Percentiles rank a stretch among this genome's conserved stretches.
These are phyloP conservation scores for Venturia effusa DNA, from an alignment of 2,329 filamentous ascomycete genomes.

Conservation along the genomic window DNA sequence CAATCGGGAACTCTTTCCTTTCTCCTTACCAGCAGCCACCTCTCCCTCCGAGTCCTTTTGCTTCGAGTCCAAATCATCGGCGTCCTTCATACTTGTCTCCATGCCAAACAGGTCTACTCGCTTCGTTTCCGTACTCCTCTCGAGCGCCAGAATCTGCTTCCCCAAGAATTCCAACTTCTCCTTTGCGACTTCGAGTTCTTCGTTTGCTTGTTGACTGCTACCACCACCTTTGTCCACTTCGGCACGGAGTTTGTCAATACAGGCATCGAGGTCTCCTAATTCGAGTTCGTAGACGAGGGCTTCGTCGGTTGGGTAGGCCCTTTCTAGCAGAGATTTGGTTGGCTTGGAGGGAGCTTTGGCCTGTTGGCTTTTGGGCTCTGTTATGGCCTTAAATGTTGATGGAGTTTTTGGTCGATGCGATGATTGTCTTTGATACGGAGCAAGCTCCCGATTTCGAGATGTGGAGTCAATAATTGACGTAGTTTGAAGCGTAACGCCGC, in stretches of 20 bases:
- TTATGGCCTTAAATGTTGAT: not conserved
- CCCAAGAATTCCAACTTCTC: not conserved
- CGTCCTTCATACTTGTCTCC: not conserved
- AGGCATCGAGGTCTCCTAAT: not conserved
- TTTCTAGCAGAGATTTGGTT: not conserved
- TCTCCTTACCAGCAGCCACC: not conserved
- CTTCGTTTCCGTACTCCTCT: not conserved
- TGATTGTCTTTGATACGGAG: conserved; percentile 76
- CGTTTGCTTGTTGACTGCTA: not conserved
- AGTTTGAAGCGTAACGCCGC: conserved; percentile 26
- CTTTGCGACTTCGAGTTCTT: not conserved
- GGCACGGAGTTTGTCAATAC: not conserved
- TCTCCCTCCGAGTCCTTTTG: too few species aligned
- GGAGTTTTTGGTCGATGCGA: conserved; percentile 35
- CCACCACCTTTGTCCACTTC: not conserved
- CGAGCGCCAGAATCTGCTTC: not conserved
- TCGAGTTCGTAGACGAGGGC: not conserved
- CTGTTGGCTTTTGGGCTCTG: not conserved
- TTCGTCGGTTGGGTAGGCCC: not conserved
- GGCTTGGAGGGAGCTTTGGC: not conserved
- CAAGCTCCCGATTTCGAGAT: conserved; percentile 73
- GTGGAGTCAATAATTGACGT: conserved; percentile 45
- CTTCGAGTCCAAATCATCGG: not conserved
- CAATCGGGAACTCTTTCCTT: not conserved
- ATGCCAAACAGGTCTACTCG: not conserved